These are phyloP conservation scores for Monilinia fructigena DNA, from an alignment of 2,329 filamentous ascomycete genomes.

Conservation along the genomic window DNA sequence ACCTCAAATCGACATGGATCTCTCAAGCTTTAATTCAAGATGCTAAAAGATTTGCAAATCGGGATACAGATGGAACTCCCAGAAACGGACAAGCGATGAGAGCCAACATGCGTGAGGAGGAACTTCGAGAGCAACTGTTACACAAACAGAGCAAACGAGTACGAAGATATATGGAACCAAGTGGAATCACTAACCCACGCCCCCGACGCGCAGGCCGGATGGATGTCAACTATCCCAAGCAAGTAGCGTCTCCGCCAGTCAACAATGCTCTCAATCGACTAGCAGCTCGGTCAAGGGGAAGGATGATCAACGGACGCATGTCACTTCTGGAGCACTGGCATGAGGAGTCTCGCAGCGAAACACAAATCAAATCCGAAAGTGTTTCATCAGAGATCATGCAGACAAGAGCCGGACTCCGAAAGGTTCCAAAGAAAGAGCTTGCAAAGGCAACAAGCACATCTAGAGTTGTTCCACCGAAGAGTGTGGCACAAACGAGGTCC, in stretches of 20 bases:
- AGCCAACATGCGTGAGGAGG: neutral
- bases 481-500: too few species aligned
- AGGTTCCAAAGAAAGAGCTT: neutral
- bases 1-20: slow-evolving; percentile 6
- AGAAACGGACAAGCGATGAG: neutral
- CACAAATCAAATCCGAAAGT: neutral
- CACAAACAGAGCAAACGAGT: neutral
- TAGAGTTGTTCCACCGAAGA: neutral
- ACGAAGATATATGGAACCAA: slow-evolving; percentile 3
- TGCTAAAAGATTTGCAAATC: neutral
- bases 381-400: neutral
- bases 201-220: neutral
- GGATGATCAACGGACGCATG: neutral
- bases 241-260: neutral
- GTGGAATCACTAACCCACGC: neutral
- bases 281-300: neutral
- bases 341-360: neutral
- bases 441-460: neutral
- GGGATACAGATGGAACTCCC: neutral
- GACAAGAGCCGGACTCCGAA: neutral
- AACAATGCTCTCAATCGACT: neutral
- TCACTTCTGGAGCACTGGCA: neutral
- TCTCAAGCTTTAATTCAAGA: neutral
- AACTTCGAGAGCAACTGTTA: neutral
- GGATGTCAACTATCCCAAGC: neutral